Percentiles rank a stretch among this genome's conserved stretches.
Conservation (phyloP, 2,329 filamentous ascomycete species). For the Microcyclosporella mali region DNA sequence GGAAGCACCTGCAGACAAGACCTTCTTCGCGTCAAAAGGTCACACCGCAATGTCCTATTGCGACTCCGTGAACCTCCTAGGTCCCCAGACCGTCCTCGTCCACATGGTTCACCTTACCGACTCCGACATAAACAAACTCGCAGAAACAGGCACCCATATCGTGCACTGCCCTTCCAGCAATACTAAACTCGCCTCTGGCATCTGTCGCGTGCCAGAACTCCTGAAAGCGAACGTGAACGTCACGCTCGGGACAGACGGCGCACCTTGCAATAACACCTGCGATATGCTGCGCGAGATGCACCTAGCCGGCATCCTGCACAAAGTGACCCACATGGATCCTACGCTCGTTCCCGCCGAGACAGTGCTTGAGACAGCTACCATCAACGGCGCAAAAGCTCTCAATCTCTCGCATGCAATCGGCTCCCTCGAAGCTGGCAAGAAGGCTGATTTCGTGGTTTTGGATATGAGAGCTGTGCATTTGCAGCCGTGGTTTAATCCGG, state of each 20-base stretch:
- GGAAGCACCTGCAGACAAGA: slow-evolving; percentile 28
- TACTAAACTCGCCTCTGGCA: slow-evolving; percentile 47
- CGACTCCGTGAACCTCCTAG: slow-evolving; percentile 34
- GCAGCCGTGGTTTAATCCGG: slow-evolving; percentile 25
- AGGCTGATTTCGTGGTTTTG: slow-evolving; percentile 39
- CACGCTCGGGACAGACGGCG: slow-evolving; percentile 47
- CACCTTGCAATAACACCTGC: slow-evolving; percentile 49
- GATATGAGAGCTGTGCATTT: slow-evolving; percentile 21
- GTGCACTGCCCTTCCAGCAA: slow-evolving; percentile 50
- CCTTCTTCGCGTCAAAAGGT: slow-evolving; percentile 28
- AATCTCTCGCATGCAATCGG: slow-evolving; percentile 36
- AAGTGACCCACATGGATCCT: slow-evolving; percentile 40
- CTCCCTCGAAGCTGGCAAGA: slow-evolving; percentile 41
- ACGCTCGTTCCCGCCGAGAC: slow-evolving; percentile 39
- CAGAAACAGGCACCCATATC: slow-evolving; percentile 39
- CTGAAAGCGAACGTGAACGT: slow-evolving; percentile 42
- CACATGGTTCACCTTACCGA: slow-evolving; percentile 49
- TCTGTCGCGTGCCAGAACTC: slow-evolving; percentile 44
- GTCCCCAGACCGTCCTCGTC: slow-evolving; percentile 42
- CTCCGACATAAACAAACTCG: slow-evolving; percentile 37
- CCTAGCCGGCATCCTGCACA: slow-evolving; percentile 46
- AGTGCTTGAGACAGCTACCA: slow-evolving; percentile 48
- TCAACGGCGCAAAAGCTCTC: slow-evolving; percentile 46
- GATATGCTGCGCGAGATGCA: slow-evolving; percentile 51
- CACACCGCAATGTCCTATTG: slow-evolving; percentile 43